Evolutionary conservation across 2,329 filamentous ascomycete species (phyloP).

Genomic region (Trichoderma hamatum): DNA sequence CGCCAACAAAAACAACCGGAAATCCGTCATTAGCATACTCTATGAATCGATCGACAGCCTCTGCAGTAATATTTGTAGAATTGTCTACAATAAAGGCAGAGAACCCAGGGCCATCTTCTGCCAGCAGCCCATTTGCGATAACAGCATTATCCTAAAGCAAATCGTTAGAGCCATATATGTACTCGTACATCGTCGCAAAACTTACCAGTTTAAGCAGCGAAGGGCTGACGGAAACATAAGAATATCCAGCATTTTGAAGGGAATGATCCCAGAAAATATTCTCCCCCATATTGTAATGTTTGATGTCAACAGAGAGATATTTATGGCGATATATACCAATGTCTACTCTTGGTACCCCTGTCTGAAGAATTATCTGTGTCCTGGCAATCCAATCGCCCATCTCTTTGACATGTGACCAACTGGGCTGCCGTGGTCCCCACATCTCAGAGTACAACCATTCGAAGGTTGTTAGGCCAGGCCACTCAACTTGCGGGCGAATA

Average conservation of each 20-base stretch:
- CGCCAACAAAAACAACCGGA: background rate
- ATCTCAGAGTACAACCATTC: slow-evolving; percentile 18
- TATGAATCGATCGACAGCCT: background rate
- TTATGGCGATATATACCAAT: slow-evolving; percentile 18
- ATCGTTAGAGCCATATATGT: background rate
- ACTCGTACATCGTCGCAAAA: background rate
- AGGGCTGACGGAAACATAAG: slow-evolving; percentile 18
- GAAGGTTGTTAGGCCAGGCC: slow-evolving; percentile 11
- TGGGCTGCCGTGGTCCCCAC: slow-evolving; percentile 15
- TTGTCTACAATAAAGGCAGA: slow-evolving; percentile 14
- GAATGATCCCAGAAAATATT: slow-evolving; percentile 15
- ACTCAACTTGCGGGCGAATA: slow-evolving; percentile 10
- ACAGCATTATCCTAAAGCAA: background rate
- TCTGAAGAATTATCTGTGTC: slow-evolving; percentile 11
- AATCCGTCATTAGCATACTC: slow-evolving; percentile 1
- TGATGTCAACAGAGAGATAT: slow-evolving; percentile 15
- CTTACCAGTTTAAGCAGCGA: slow-evolving; percentile 9
- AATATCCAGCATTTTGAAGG: slow-evolving; percentile 1
- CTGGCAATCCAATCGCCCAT: slow-evolving; percentile 19
- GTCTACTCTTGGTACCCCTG: slow-evolving; percentile 8
- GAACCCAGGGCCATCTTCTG: slow-evolving; percentile 10
- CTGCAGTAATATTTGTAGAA: slow-evolving; percentile 11
- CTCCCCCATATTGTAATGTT: slow-evolving; percentile 7
- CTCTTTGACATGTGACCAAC: slow-evolving; percentile 11
- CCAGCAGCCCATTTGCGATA: background rate